These are phyloP conservation scores for Acanthamoeba comandoni DNA, from an alignment of 208 protist species.

Conservation along the genomic window DNA sequence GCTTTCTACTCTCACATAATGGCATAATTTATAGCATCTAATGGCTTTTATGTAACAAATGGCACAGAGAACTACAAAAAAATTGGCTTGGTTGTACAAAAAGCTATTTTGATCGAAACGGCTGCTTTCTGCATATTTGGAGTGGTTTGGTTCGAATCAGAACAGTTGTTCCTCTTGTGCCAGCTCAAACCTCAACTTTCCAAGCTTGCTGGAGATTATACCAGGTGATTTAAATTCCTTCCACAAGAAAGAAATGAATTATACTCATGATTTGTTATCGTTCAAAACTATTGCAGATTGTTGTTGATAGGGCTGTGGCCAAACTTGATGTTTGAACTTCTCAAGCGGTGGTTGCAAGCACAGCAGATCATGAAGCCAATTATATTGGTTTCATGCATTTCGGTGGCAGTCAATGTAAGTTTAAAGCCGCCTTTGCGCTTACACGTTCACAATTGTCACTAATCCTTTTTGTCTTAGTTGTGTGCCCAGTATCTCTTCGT, in stretches of 20 bases:
- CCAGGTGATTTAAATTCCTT: neutral
- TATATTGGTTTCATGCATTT: neutral
- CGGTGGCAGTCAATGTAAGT: constrained; percentile 23
- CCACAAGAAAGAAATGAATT: neutral
- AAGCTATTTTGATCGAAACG: constrained; percentile 10
- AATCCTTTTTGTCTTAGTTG: neutral
- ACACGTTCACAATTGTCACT: neutral
- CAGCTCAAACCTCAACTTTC: neutral
- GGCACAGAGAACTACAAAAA: constrained; percentile 6
- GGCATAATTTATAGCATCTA: no score
- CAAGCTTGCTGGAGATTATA: constrained; percentile 1
- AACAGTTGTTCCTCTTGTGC: constrained; percentile 32
- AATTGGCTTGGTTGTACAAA: constrained; percentile 18
- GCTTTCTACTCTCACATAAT: no score
- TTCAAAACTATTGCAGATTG: neutral
- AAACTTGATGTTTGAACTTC: constrained; percentile 43
- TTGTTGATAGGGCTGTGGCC: constrained; percentile 9
- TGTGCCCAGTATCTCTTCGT: constrained; percentile 9
- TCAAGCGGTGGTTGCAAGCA: neutral
- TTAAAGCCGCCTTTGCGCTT: neutral
- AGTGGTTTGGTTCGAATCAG: constrained; percentile 2
- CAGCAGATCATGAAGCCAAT: neutral
- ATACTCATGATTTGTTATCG: neutral
- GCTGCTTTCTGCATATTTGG: neutral
- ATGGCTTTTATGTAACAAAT: no score